Conservation (phyloP, 164 flowering plant genomes). For the Chimonanthus praecox region DNA sequence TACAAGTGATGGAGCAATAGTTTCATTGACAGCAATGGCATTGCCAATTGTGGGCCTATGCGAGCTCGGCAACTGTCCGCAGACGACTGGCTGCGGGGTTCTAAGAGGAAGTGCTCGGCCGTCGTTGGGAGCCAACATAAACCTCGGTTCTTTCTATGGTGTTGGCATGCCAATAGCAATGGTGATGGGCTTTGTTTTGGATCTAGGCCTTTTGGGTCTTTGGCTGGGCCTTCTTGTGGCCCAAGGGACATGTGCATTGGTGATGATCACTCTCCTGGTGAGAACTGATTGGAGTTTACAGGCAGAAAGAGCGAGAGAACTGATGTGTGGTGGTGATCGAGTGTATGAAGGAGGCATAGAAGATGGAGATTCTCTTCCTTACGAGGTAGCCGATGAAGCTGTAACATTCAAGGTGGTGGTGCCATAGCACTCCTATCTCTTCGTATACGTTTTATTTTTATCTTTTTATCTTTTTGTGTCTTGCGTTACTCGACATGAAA, state of each 20-base stretch:
- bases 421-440: not conserved
- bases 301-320: constrained; percentile 19
- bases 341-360: not conserved
- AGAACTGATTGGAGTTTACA: constrained; percentile 22
- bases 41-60: constrained; percentile 59
- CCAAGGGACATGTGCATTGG: constrained; percentile 15
- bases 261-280: constrained; percentile 12
- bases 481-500: not conserved
- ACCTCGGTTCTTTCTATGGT: constrained; percentile 51
- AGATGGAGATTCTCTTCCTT: not conserved
- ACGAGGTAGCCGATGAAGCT: not conserved
- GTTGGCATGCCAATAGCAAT: constrained; percentile 59
- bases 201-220: constrained; percentile 21
- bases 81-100: constrained; percentile 59
- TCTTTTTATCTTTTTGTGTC: not conserved
- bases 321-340: constrained; percentile 8
- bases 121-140: constrained; percentile 41
- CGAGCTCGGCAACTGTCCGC: constrained; percentile 70
- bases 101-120: constrained; percentile 64
- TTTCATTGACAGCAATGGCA: constrained; percentile 31
- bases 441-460: not conserved
- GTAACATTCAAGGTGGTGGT: constrained; percentile 9
- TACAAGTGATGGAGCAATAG: constrained; percentile 31
- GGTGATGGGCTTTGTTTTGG: constrained; percentile 17
- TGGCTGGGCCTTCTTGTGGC: constrained; percentile 26